phyloP scores from a whole-genome alignment of 2,329 filamentous ascomycete species.

The Colletotrichum gloeosporioides region DNA sequence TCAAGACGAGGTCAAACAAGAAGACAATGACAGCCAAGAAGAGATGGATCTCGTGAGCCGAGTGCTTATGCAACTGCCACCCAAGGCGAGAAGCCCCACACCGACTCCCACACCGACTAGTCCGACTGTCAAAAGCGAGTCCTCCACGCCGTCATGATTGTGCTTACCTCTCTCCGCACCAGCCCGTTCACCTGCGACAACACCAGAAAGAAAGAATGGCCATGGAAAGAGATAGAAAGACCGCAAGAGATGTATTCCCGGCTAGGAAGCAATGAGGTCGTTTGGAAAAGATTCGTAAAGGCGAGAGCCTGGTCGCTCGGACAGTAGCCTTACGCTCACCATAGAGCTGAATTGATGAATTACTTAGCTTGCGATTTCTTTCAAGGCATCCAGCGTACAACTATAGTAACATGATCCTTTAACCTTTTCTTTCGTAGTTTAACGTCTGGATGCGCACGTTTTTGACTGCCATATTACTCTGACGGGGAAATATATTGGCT shows the following conservation, averaged over 20 bases:
- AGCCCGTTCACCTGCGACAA: background rate
- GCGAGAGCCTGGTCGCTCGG: background rate
- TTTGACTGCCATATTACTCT: no score
- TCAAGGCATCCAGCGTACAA: background rate
- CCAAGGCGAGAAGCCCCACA: background rate
- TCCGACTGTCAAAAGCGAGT: background rate
- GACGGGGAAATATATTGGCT: no score
- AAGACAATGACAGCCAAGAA: background rate
- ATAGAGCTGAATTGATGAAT: background rate
- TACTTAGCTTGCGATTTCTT: background rate
- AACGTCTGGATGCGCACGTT: no score
- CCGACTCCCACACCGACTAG: background rate
- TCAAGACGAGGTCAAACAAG: background rate
- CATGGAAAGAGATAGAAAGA: rapidly evolving
- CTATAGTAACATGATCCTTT: no score
- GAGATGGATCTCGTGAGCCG: background rate
- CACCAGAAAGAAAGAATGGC: rapidly evolving
- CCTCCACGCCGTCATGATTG: background rate
- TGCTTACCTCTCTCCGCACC: background rate
- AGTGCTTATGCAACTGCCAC: background rate
- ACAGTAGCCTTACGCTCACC: background rate
- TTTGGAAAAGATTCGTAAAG: background rate
- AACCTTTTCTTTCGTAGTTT: no score
- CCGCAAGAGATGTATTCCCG: background rate
- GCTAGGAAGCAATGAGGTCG: rapidly evolving